These are phyloP conservation scores for Penicillium atrosanguineum DNA, from an alignment of 495 filamentous ascomycete genomes.

Conservation along the genomic window DNA sequence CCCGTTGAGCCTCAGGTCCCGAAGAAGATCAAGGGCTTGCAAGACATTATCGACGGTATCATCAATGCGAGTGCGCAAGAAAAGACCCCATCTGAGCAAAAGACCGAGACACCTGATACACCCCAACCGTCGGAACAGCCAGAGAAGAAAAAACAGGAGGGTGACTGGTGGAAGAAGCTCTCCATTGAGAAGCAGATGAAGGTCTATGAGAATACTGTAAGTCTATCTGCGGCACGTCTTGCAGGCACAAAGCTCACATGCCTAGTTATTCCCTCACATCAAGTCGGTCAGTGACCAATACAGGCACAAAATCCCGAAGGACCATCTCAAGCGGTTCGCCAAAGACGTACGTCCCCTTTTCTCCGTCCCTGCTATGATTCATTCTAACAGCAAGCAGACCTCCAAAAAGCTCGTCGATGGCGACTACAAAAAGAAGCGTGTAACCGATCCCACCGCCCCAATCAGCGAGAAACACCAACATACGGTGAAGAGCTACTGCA, in stretches of 20 bases:
- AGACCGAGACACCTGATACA: constrained; percentile 47
- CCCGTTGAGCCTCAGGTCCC: constrained; percentile 62
- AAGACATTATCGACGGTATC: constrained; percentile 72
- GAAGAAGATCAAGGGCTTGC: constrained; percentile 38
- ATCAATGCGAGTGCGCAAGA: constrained; percentile 73
- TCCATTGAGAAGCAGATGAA: constrained; percentile 86
- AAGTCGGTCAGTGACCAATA: constrained; percentile 85
- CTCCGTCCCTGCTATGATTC: neutral
- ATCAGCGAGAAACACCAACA: constrained; percentile 76
- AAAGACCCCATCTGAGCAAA: constrained; percentile 61
- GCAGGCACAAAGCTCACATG: constrained; percentile 6
- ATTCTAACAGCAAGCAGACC: constrained; percentile 35
- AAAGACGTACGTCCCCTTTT: constrained; percentile 64
- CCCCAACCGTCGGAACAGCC: constrained; percentile 53
- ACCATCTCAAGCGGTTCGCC: constrained; percentile 81
- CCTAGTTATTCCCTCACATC: constrained; percentile 75
- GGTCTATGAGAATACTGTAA: constrained; percentile 86
- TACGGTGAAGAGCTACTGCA: constrained; percentile 77
- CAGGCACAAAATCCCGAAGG: constrained; percentile 76
- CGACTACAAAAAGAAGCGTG: constrained; percentile 82
- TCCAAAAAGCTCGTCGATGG: constrained; percentile 84
- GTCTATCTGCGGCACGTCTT: constrained; percentile 19
- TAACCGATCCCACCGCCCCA: constrained; percentile 76
- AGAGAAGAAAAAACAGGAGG: constrained; percentile 56
- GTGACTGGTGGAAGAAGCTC: constrained; percentile 77